Conservation (phyloP, 1,139 yeast genomes). For the Candida tetrigidarum region DNA sequence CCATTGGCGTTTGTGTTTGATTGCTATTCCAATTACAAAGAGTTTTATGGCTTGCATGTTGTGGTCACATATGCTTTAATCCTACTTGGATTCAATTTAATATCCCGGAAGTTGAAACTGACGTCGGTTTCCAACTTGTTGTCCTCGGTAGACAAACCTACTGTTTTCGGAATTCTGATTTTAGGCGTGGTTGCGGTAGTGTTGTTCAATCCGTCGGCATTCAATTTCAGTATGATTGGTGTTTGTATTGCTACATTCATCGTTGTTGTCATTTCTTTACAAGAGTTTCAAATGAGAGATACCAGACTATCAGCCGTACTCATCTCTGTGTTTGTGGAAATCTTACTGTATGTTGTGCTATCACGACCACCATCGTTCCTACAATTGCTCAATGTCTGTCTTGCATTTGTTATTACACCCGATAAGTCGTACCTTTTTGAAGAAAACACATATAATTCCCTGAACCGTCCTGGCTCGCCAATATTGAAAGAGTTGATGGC, state of each 20-base stretch:
- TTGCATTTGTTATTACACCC: conserved; percentile 15
- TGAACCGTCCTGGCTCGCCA: conserved; percentile 14
- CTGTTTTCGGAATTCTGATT: conserved; percentile 7
- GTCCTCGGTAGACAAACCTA: conserved; percentile 5
- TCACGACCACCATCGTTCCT: conserved; percentile 11
- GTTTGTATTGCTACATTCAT: conserved; percentile 28
- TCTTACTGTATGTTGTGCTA: conserved; percentile 27
- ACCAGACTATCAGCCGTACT: conserved; percentile 23
- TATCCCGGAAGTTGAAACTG: conserved; percentile 6
- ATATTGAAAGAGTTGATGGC: conserved; percentile 46
- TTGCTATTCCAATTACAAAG: conserved; percentile 17
- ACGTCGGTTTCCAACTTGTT: conserved; percentile 11
- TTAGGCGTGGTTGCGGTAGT: conserved; percentile 2
- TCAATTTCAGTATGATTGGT: conserved; percentile 26
- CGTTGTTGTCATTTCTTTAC: conserved; percentile 30
- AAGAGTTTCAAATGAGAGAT: conserved; percentile 25
- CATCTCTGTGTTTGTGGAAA: conserved; percentile 23
- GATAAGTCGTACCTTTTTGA: conserved; percentile 11
- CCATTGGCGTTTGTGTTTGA: conserved; percentile 28
- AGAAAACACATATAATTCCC: not conserved
- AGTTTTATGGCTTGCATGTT: conserved; percentile 5
- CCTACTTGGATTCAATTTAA: conserved; percentile 11
- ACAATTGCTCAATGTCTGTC: conserved; percentile 9
- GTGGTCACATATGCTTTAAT: conserved; percentile 15
- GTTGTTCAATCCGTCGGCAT: conserved; percentile 9